Evolutionary conservation across 2,329 filamentous ascomycete genomes (phyloP).

Genomic region (Hymenoscyphus fraxineus): DNA sequence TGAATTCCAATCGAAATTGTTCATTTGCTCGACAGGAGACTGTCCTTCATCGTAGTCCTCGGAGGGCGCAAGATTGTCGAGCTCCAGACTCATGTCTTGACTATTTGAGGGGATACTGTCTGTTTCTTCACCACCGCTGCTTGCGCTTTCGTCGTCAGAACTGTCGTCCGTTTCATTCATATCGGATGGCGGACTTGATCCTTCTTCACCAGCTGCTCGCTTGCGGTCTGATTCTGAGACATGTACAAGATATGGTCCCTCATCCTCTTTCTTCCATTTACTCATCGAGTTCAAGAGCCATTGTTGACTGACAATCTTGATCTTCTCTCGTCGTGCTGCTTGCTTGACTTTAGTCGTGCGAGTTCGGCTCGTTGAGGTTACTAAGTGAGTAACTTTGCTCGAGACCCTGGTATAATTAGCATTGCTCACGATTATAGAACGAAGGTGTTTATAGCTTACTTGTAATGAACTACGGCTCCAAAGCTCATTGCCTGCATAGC

Average conservation of each 20-base stretch:
- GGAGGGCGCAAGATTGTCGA: slow-evolving; percentile 48
- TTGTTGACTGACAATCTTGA: slow-evolving; percentile 87
- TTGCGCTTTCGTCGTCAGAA: slow-evolving; percentile 3
- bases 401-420: slow-evolving; percentile 44
- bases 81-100: slow-evolving; percentile 35
- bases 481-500: slow-evolving; percentile 84
- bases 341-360: slow-evolving; percentile 89
- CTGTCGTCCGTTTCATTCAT: slow-evolving; percentile 39
- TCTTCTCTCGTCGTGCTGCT: slow-evolving; percentile 71
- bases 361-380: slow-evolving; percentile 65
- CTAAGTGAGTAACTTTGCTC: slow-evolving; percentile 67
- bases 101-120: slow-evolving; percentile 29
- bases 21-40: slow-evolving; percentile 54
- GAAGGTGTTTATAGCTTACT: not conserved
- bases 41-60: slow-evolving; percentile 47
- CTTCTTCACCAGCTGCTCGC: slow-evolving; percentile 39
- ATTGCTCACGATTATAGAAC: not conserved
- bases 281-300: slow-evolving; percentile 86
- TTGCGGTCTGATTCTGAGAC: slow-evolving; percentile 63
- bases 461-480: slow-evolving; percentile 61
- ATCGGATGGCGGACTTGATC: slow-evolving; percentile 43
- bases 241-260: slow-evolving; percentile 60
- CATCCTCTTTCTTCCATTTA: slow-evolving; percentile 77
- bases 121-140: slow-evolving; percentile 24
- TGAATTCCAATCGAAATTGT: slow-evolving; percentile 57